Base-by-base conservation (phyloP, 345 rosid species). In the Citrus trifoliata region DNA sequence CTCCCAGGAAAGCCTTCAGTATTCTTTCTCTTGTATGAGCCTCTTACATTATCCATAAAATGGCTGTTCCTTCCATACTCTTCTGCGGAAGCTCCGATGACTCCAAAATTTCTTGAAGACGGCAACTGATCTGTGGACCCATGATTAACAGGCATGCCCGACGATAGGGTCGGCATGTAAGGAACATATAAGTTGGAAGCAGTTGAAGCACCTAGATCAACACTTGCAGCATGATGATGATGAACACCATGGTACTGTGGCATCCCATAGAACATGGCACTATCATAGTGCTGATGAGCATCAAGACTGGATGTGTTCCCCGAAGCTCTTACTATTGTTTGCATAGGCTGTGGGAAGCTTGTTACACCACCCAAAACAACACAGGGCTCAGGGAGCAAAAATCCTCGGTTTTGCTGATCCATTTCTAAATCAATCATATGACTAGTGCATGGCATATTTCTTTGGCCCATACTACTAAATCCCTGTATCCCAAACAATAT, bases 21-120 rank as follows among this genome's bases (percentile, higher is more conserved):
- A 60, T 82, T 91, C 83, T 94, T 94, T 85, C 90, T 89, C 86
- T 93, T 93, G 84, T 80, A 93, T 58, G 88, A 67, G 53, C 87
- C 89, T 81, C 90, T 88, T 35, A 82, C 82, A 64, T 83, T 79
- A 75, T 89, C 93, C 89, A 89, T 80, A 72, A 83, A 86, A 72
- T 83, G 87, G 30, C 67, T 74, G 68, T 81, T 86, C 77, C 87
- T 86, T 69, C 89, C 92, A 80, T 87, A 82, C 38, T 89, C 93
- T 74, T 84, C 91, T 8, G 85, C 80, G 71, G 90, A 73, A 75
- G 78, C 88, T 83, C 93, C 95, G 76, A 70, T 56, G 70, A 82
- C 83, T 35, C 84, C 81, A 48, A 84, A 85, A 80, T 79, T 87
- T 82, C 88, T 83, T 48, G 86, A 84, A 70, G 89, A 76, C 37